These are phyloP conservation scores for Nicotiana attenuata DNA, from an alignment of 257 asterid species.

Conservation along the genomic window DNA sequence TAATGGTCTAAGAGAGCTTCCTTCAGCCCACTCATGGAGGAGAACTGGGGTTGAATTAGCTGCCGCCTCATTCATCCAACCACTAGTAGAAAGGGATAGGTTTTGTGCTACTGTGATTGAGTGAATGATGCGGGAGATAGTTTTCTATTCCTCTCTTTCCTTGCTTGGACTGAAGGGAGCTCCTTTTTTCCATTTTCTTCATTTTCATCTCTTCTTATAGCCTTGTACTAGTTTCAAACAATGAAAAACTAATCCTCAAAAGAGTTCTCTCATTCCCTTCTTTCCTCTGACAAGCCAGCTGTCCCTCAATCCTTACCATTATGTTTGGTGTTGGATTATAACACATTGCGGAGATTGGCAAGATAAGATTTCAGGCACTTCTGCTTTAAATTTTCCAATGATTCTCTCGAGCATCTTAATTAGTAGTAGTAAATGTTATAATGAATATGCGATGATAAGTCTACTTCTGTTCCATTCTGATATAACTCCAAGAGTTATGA, in stretches of 20 bases:
- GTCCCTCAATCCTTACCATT: neutral
- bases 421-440: neutral
- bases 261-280: neutral
- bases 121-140: constrained; percentile 99
- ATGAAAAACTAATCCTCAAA: neutral
- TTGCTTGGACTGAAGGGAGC: constrained; percentile 99
- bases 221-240: neutral
- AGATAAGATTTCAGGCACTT: neutral
- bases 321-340: neutral
- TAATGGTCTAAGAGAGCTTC: constrained; percentile 73
- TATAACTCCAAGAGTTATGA: neutral
- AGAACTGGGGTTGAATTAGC: constrained; percentile 67
- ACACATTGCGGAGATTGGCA: neutral
- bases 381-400: neutral
- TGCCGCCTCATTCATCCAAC: constrained; percentile 91
- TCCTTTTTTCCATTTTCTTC: constrained; percentile 61
- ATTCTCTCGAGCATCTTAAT: neutral
- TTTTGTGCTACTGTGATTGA: constrained; percentile 73
- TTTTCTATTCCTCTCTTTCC: constrained; percentile 66
- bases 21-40: constrained; percentile 95
- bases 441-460: neutral
- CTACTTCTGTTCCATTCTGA: neutral
- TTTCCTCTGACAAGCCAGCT: neutral
- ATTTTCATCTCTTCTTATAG: neutral
- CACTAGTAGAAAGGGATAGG: constrained; percentile 48